phyloP scores from a whole-genome alignment of 495 filamentous ascomycete genomes.

The Penicillium ucsense region DNA sequence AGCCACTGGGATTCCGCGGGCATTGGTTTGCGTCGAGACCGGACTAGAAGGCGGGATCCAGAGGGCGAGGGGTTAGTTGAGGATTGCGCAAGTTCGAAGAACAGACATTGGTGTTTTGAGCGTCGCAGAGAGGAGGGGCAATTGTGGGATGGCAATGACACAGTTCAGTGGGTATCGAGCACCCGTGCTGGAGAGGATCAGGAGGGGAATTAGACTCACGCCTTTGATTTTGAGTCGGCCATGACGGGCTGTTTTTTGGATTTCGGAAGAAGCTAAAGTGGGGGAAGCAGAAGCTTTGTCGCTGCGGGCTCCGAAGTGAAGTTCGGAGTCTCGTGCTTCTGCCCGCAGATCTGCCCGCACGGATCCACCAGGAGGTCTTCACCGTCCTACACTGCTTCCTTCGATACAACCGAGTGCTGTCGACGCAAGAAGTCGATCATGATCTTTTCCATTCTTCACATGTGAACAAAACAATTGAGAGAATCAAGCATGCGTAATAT shows the following conservation, averaged over 20 bases:
- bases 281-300: conserved; percentile 6
- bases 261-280: conserved; percentile 12
- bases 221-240: conserved; percentile 18
- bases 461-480: no score
- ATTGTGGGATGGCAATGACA: not conserved
- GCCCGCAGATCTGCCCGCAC: no score
- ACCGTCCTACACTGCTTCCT: not conserved
- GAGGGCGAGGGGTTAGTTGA: conserved; percentile 11
- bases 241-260: conserved; percentile 10
- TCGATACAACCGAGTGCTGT: conserved; percentile 4
- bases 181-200: no score
- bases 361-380: no score
- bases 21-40: conserved; percentile 53
- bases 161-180: not conserved
- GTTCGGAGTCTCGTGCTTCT: no score
- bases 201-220: conserved; percentile 3
- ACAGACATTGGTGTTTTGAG: not conserved
- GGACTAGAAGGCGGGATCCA: conserved; percentile 9
- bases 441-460: no score
- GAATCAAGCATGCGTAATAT: no score
- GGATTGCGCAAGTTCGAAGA: not conserved
- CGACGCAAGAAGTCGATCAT: not conserved
- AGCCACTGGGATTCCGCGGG: conserved; percentile 86
- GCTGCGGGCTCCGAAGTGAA: no score
- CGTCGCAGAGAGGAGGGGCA: not conserved